Evolutionary conservation across 2,329 filamentous ascomycete genomes (phyloP), one percentile per base, ranked within the genome.

Genomic region (Fusarium falciforme): DNA sequence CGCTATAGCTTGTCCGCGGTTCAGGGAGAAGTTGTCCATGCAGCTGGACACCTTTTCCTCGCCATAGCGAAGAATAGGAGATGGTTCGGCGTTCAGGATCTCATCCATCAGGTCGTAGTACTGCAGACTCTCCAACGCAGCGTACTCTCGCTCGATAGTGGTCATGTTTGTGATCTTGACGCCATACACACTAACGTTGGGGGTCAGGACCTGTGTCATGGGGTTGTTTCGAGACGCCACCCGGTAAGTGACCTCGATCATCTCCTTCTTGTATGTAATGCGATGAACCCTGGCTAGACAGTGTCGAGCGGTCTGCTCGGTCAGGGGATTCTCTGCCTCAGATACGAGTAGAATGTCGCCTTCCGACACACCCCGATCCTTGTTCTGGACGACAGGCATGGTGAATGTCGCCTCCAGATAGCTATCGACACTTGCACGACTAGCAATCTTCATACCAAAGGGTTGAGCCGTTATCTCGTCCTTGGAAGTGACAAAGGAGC

Each of bases 51-150:
- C 85, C 69, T 91, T 92, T 71, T 93, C 90, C 6, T 96, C 92
- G 47, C 90, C 90, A 80, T 97, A 98, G 8, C 90, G 91, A 61
- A 98, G 89, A 76, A 98, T 90, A 1, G 94, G 95, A 8, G 96
- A 98, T 1, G 97, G 96, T 79, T 95, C 94, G 4, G 95, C 96
- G 77, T 92, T 91, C 57, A 97, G 87, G 66, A 99, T 94, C 83
- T 99, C 96, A 67, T 96, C 93, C 85, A 96, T 97, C 22, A 99
- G 87, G 82, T 99, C 96, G 78, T 98, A 99, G 82, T 97, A 98
- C 81, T 97, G 93, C 72, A 99, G 83, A 78, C 94, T 96, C 84
- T 95, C 93, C 33, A 99, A 84, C 1, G 96, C 94, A 66, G 95
- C 96, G 81, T 95, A 99, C 83, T 99, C 96, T 81, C 96, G 92